Evolutionary conservation across 2,329 filamentous ascomycete genomes (phyloP).

Genomic region (Apiospora kogelbergensis): DNA sequence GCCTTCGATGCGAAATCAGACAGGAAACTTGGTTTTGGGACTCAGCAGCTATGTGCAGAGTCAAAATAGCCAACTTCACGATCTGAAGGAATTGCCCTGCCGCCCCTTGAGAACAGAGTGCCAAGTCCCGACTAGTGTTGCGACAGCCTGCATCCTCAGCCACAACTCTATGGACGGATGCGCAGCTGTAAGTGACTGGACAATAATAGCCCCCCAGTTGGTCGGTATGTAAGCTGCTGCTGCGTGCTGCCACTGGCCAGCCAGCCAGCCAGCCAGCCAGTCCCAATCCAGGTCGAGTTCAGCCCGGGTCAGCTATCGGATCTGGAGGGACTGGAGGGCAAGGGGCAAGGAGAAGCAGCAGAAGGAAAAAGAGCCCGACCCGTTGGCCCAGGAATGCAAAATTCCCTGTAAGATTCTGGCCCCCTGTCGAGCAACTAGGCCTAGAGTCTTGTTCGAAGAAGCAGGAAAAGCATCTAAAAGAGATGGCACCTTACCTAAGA

Average conservation of each 20-base stretch:
- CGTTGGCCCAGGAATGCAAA: slow-evolving; percentile 11
- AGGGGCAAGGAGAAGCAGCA: neutral
- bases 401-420: neutral
- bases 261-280: neutral
- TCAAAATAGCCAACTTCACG: neutral
- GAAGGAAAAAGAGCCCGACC: neutral
- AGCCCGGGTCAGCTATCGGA: neutral
- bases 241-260: no score
- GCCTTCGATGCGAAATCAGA: neutral
- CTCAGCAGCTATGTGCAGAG: neutral
- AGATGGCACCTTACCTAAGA: slow-evolving; percentile 1
- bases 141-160: neutral
- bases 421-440: neutral
- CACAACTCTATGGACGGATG: neutral
- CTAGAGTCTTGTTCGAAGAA: neutral
- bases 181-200: no score
- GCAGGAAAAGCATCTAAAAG: neutral
- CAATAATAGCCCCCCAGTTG: no score
- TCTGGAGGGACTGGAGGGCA: neutral
- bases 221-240: no score
- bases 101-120: neutral
- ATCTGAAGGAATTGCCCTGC: neutral
- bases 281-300: neutral
- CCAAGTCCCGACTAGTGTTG: no score
- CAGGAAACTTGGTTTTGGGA: neutral